phyloP scores from a whole-genome alignment of 129 eudicot genomes.

The Flaveria linearis region DNA sequence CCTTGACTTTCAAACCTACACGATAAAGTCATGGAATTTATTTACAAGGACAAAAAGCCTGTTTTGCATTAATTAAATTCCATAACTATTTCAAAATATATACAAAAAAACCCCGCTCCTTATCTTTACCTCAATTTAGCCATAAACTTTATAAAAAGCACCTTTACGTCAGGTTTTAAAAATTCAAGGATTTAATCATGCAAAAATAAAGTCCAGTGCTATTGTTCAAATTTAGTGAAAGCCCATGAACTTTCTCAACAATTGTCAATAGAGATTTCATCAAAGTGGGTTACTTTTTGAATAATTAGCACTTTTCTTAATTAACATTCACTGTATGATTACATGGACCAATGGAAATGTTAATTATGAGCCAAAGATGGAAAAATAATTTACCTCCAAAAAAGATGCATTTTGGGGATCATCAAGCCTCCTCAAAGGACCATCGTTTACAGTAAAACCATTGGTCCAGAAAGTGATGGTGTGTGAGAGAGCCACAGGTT shows the following conservation, averaged over 20 bases:
- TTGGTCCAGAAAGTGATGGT: constrained; percentile 82
- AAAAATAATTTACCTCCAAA: constrained; percentile 56
- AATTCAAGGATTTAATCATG: not conserved
- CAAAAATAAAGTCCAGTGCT: not conserved
- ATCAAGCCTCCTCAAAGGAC: constrained; percentile 83
- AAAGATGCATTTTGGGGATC: constrained; percentile 88
- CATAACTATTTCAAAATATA: not conserved
- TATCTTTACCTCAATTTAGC: not conserved
- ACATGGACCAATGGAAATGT: not conserved
- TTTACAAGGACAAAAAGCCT: not conserved
- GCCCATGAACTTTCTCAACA: not conserved
- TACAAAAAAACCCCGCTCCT: not conserved
- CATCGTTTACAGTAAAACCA: constrained; percentile 85
- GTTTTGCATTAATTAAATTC: not conserved
- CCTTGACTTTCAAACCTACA: not conserved
- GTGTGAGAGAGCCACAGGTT: constrained; percentile 55
- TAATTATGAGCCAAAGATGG: not conserved
- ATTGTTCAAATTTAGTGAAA: not conserved
- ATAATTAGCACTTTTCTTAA: not conserved
- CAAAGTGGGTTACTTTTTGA: not conserved
- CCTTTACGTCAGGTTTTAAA: not conserved
- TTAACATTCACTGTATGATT: not conserved
- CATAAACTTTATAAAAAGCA: not conserved
- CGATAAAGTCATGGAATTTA: not conserved
- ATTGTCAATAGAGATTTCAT: not conserved